Evolutionary conservation across 2,329 filamentous ascomycete species (phyloP).

Genomic region (Gremmenia infestans): DNA sequence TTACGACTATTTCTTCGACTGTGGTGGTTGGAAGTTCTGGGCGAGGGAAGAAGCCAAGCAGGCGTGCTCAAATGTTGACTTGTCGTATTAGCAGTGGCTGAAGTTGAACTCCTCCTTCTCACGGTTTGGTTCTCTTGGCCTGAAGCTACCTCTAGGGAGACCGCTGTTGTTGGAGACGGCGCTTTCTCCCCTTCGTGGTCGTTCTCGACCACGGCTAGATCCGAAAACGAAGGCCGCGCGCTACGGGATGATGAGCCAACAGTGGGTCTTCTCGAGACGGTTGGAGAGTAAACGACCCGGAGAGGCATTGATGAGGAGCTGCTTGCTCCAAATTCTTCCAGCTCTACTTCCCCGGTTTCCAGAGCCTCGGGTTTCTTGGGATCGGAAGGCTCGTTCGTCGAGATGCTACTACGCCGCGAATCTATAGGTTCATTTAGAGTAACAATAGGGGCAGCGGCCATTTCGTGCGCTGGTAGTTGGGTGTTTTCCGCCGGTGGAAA

Average conservation of each 20-base stretch:
- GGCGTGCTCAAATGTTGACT: neutral
- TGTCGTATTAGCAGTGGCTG: neutral
- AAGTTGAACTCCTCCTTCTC: neutral
- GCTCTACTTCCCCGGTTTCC: neutral
- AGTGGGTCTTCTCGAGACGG: neutral
- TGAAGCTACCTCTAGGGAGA: no score
- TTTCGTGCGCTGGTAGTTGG: neutral
- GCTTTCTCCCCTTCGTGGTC: neutral
- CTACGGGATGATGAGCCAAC: neutral
- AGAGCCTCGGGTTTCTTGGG: neutral
- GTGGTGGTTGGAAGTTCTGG: neutral
- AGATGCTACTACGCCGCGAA: neutral
- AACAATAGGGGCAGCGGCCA: neutral
- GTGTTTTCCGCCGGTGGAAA: neutral
- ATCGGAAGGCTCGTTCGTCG: neutral
- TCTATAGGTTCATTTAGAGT: neutral
- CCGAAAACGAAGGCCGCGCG: neutral
- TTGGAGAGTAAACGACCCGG: neutral
- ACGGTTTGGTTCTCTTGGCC: neutral
- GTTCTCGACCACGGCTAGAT: neutral
- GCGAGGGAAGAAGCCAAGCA: neutral
- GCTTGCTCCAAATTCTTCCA: neutral
- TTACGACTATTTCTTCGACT: neutral
- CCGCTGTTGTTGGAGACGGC: neutral
- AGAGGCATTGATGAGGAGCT: neutral